Evolutionary conservation across 352 stramenopile species (phyloP), one percentile per base, ranked within the genome.

Genomic region (Nothophytophthora sp.): DNA sequence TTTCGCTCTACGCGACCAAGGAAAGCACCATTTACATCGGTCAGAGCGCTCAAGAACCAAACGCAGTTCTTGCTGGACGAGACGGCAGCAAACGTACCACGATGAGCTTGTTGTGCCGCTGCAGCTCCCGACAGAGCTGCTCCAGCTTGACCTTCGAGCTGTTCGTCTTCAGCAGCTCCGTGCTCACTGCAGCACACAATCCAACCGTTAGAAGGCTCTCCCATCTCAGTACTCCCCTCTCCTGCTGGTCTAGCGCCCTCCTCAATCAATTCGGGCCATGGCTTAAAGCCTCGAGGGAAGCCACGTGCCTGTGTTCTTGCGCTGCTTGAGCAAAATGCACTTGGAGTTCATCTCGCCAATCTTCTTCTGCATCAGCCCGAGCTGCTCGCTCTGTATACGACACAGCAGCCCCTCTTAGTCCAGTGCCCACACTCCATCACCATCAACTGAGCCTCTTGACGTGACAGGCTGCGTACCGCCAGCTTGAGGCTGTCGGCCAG

Each of bases 41-140:
- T 35, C 9, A 4, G 29, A 35, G 5, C 29, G 12, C 10, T 35
- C 6, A 12, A 32, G 11, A 32, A 32, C 27, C 6, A 32, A 32
- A 32, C 6, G 27, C 6, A 32, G 27, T 32, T 6, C 6, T 32
- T 12, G 6, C 27, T 27, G 18, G 18, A 34, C 32, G 2, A 11
- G 38, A 29, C 36, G 6, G 4, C 36, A 28, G 10, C 23, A 13
- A 16, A 25, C 67, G 23, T 51, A 88, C 76, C 50, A 91, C 71
- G 50, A 92, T 92, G 15, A 87, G 60, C 51, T 95, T 95, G 61
- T 95, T 95, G 41, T 95, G 85, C 58, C 92, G 92, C 60, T 93
- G 82, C 24, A 95, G 40, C 46, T 93, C 85, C 8, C 85, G 81
- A 60, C 85, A 95, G 8, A 95, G 76, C 32, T 90, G 75, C 43